phyloP scores from a whole-genome alignment of 2,329 filamentous ascomycete genomes.

The Chaetomium strumarium region DNA sequence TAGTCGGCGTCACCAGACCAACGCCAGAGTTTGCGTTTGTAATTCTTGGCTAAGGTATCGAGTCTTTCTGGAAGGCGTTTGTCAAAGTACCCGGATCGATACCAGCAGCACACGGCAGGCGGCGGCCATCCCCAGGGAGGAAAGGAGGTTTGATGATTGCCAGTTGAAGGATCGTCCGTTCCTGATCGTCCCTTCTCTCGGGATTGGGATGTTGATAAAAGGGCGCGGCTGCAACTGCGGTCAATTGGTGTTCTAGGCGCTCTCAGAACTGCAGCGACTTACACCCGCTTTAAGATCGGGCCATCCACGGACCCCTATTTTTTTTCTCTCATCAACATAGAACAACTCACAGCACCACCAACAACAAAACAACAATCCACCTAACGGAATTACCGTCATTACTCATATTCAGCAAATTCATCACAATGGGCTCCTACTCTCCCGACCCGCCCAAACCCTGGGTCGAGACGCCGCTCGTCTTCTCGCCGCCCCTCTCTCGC shows the following conservation, averaged over 20 bases:
- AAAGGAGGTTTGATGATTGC: not conserved
- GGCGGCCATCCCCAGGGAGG: not conserved
- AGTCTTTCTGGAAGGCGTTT: conserved; percentile 2
- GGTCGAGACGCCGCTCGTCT: conserved; percentile 62
- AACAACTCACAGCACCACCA: not conserved
- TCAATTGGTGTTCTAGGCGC: not conserved
- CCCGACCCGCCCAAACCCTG: conserved; percentile 43
- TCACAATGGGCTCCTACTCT: conserved; percentile 29
- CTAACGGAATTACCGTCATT: too few relatives aligned
- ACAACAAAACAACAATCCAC: conserved; percentile 1
- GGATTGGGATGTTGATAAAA: conserved; percentile 2
- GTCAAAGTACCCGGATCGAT: not conserved
- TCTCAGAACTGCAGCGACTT: not conserved
- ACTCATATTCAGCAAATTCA: not conserved
- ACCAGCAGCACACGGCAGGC: conserved; percentile 1
- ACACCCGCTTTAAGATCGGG: not conserved
- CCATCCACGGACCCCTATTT: not conserved
- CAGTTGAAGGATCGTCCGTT: not conserved
- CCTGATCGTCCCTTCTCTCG: conserved; percentile 2
- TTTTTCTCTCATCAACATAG: not conserved
- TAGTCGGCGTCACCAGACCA: conserved; percentile 17
- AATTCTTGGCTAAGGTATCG: conserved; percentile 10
- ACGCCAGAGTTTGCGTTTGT: conserved; percentile 11
- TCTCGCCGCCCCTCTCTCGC: conserved; percentile 58
- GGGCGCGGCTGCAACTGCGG: not conserved